These are phyloP conservation scores for Emericellopsis cladophorae DNA, from an alignment of 2,329 filamentous ascomycete genomes.

Conservation along the genomic window DNA sequence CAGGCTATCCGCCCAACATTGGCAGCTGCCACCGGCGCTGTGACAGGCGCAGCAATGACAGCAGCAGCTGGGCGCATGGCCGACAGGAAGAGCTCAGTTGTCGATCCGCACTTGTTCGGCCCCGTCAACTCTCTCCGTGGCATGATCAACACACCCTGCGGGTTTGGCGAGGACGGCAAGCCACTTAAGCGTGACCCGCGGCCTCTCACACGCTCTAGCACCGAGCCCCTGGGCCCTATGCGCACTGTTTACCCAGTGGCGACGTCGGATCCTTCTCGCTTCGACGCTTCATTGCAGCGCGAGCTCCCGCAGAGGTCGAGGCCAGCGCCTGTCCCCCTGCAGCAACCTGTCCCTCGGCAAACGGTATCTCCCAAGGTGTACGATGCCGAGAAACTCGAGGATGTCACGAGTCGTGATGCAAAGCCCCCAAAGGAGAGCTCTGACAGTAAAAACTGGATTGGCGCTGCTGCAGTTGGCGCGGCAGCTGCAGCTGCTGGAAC, in stretches of 20 bases:
- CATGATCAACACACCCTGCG: constrained; percentile 39
- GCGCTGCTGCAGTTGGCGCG: constrained; percentile 33
- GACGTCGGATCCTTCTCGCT: constrained; percentile 49
- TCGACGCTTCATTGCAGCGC: constrained; percentile 36
- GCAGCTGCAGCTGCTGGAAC: constrained; percentile 21
- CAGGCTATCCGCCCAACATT: constrained; percentile 10
- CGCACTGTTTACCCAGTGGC: constrained; percentile 56
- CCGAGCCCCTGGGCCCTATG: constrained; percentile 22
- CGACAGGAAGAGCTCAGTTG: constrained; percentile 31
- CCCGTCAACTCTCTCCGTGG: constrained; percentile 49
- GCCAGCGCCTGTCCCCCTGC: constrained; percentile 55
- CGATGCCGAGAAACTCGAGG: constrained; percentile 29
- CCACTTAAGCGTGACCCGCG: constrained; percentile 7
- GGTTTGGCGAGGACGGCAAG: constrained; percentile 24
- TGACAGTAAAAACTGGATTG: constrained; percentile 27
- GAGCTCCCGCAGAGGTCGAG: constrained; percentile 25
- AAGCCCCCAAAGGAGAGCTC: constrained; percentile 12
- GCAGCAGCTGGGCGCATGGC: constrained; percentile 5
- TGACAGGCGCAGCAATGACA: constrained; percentile 25
- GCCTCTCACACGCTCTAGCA: constrained; percentile 9
- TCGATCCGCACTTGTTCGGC: constrained; percentile 46
- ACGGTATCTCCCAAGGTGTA: constrained; percentile 62
- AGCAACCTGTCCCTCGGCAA: constrained; percentile 70
- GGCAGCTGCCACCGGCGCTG: constrained; percentile 15
- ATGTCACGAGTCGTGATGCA: constrained; percentile 20